Percentiles rank a stretch among this genome's conserved stretches.
phyloP scores from a whole-genome alignment of 495 filamentous ascomycete species.

The Podospora bellae-mahoneyi region DNA sequence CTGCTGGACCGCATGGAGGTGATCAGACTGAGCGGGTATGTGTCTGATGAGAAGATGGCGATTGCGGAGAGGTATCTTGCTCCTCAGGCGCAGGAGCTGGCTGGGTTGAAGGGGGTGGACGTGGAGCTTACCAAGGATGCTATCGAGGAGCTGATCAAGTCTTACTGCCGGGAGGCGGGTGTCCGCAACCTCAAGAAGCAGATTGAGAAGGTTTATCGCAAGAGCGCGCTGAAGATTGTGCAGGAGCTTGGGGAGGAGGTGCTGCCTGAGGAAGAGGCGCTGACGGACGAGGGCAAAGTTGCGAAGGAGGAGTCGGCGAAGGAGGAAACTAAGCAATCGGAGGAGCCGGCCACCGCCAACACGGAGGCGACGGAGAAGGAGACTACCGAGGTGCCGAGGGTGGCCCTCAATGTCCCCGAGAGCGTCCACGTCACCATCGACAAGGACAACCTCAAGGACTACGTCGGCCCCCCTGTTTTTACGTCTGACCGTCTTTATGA shows the following conservation, averaged over 20 bases:
- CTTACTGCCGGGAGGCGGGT: slow-evolving; percentile 94
- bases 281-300: slow-evolving; percentile 85
- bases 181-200: slow-evolving; percentile 99
- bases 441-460: slow-evolving; percentile 92
- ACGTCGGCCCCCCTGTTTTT: slow-evolving; percentile 93
- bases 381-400: slow-evolving; percentile 64
- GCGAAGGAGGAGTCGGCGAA: slow-evolving; percentile 60
- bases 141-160: slow-evolving; percentile 96
- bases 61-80: slow-evolving; percentile 92
- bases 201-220: slow-evolving; percentile 98
- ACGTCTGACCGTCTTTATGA: slow-evolving; percentile 96
- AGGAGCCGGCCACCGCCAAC: slow-evolving; percentile 15
- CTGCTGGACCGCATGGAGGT: slow-evolving; percentile 97
- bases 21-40: slow-evolving; percentile 94
- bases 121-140: slow-evolving; percentile 79
- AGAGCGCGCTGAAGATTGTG: slow-evolving; percentile 95
- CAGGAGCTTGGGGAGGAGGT: slow-evolving; percentile 88
- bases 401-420: slow-evolving; percentile 81
- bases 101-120: slow-evolving; percentile 85
- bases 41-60: slow-evolving; percentile 98
- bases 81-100: slow-evolving; percentile 84
- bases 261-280: slow-evolving; percentile 73
- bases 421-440: slow-evolving; percentile 81
- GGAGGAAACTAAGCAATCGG: slow-evolving; percentile 23
- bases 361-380: slow-evolving; percentile 30